phyloP scores from a whole-genome alignment of 441 rosid species.

The Erodium chrysanthum region DNA sequence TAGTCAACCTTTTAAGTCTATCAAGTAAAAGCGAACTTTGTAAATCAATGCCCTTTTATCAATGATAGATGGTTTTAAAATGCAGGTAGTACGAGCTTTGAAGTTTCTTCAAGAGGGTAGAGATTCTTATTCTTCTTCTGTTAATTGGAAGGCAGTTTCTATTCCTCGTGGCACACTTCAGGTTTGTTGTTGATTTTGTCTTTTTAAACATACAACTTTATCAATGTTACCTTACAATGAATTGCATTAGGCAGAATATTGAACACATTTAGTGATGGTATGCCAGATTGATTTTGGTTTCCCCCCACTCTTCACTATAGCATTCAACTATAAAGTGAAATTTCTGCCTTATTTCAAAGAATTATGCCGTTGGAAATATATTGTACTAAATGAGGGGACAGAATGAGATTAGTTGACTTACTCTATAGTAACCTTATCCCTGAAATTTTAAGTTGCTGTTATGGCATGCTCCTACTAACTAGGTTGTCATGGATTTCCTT shows the following conservation, averaged over 20 bases:
- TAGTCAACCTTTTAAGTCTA: background rate
- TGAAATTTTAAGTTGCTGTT: background rate
- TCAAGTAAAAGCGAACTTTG: background rate
- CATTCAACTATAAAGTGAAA: background rate
- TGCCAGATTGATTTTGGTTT: background rate
- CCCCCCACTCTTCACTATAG: background rate
- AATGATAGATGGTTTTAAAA: conserved; percentile 9
- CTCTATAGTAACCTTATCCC: background rate
- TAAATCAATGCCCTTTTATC: conserved; percentile 5
- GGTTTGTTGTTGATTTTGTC: conserved; percentile 47
- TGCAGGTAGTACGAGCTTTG: conserved; percentile 90
- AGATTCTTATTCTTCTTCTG: conserved; percentile 26
- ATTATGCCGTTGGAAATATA: background rate
- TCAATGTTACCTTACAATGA: conserved; percentile 12
- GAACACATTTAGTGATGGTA: background rate
- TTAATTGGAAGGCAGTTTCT: conserved; percentile 55
- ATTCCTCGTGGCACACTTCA: conserved; percentile 97
- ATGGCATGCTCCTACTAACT: conserved; percentile 2
- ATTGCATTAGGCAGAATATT: background rate
- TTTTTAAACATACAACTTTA: conserved; percentile 12
- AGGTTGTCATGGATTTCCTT: background rate
- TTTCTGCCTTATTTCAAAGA: background rate
- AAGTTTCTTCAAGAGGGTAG: conserved; percentile 50
- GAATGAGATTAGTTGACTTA: background rate
- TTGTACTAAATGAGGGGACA: background rate